Evolutionary conservation across 306 rosid genomes (phyloP).

Genomic region (Mimosa bimucronata): DNA sequence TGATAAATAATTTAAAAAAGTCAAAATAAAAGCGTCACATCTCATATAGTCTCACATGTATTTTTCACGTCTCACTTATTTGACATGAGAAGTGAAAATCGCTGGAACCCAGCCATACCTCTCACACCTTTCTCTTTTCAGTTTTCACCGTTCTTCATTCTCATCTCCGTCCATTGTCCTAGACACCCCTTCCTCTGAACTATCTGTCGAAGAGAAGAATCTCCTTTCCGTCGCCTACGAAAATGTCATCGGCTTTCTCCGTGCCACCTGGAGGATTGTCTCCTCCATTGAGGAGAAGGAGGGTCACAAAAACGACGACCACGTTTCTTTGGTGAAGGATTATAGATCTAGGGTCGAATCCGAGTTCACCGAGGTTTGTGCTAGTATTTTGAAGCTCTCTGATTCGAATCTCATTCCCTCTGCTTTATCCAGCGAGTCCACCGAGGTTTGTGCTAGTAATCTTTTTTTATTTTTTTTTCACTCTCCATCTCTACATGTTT

Average conservation of each 20-base stretch:
- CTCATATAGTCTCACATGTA: no score
- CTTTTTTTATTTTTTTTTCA: no score
- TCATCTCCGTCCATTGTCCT: no score
- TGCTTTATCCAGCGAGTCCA: slow-evolving; percentile 57
- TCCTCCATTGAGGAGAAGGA: slow-evolving; percentile 82
- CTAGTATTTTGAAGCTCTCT: slow-evolving; percentile 51
- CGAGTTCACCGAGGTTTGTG: slow-evolving; percentile 61
- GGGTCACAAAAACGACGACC: slow-evolving; percentile 73
- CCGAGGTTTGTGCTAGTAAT: no score
- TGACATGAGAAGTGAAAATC: no score
- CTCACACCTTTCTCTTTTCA: no score
- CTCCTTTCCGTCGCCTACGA: slow-evolving; percentile 73
- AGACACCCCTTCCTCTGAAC: slow-evolving; percentile 74
- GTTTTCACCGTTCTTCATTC: no score
- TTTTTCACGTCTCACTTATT: no score
- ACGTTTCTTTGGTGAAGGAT: slow-evolving; percentile 56
- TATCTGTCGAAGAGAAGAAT: slow-evolving; percentile 70
- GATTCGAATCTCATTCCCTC: slow-evolving; percentile 67
- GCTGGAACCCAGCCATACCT: no score
- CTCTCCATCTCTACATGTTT: no score
- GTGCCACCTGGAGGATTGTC: slow-evolving; percentile 79
- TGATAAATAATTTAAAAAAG: no score
- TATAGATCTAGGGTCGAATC: slow-evolving; percentile 79
- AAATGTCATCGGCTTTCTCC: slow-evolving; percentile 76
- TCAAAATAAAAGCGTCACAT: no score